Evolutionary conservation across 352 stramenopile genomes (phyloP), one percentile per base, ranked within the genome.

Genomic region (Globisporangium cystogenes): DNA sequence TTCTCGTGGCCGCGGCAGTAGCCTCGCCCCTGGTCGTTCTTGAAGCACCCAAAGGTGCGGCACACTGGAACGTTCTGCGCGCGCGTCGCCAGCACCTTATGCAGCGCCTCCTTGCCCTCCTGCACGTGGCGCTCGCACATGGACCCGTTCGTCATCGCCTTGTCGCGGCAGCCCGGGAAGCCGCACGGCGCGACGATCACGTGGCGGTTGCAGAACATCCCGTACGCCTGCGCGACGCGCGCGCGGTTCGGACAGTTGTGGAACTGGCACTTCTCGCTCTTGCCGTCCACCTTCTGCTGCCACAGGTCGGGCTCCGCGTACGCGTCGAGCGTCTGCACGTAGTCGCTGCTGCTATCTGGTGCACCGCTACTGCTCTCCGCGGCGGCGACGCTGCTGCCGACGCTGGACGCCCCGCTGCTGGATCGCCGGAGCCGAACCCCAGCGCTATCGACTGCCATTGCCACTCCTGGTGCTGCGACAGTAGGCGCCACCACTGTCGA

Each of bases 1-100:
- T 94, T 94, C 50, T 94, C 83, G 56, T 94, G 81, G 29, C 83
- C 81, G 44, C 83, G 81, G 39, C 83, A 94, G 53, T 90, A 91
- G 1, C 83, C 83, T n/a, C 81, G 64, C 2, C 83, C 83, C 70
- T 94, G 83, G 57, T 94, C 81, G 59, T 94, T 94, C 63, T 94
- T 94, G 53, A 92, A 94, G 50, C 83, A 94, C 6, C 83, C 83
- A 24, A 74, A 74, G 10, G 70, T 90, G 37, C 67, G 68, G 44
- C 83, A 94, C 59, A 90, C 79, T 0, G 79, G 81, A 2, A 94
- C 82, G 55, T 87, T 92, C 59, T 90, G 81, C 7, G 79, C 68
- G 2, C 83, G 73, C 35, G 60, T 74, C 31, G 72, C 64, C 43
- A 92, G 57, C 26, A 90, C 74, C 2, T 66, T 55, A 56, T 92